Conservation (phyloP, 2,329 filamentous ascomycete species). For the Fusarium sp. region DNA sequence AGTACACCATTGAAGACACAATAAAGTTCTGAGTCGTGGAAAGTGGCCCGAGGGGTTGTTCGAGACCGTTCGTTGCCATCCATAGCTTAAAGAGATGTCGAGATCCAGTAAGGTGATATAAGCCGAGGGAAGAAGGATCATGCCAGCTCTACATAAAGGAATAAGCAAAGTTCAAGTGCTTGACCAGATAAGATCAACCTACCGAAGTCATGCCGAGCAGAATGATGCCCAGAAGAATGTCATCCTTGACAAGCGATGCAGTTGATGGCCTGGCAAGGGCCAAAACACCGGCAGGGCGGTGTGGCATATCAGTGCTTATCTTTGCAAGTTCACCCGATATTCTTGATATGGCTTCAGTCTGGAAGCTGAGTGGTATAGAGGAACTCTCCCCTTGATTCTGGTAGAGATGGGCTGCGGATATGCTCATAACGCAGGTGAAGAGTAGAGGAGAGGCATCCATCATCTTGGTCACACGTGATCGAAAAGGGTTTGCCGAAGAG, state of each 20-base stretch:
- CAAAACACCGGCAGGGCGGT: not conserved
- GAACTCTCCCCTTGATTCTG: not conserved
- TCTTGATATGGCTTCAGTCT: not conserved
- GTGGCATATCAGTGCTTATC: not conserved
- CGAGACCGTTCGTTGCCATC: not conserved
- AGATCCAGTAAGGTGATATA: not conserved
- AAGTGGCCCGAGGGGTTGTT: not conserved
- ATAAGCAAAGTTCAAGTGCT: not conserved
- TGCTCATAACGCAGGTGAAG: not conserved
- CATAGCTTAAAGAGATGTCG: not conserved
- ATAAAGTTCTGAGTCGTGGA: not conserved
- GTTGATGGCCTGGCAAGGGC: not conserved
- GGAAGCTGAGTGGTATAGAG: not conserved
- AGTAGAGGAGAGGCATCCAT: not conserved
- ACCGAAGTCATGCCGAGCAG: not conserved
- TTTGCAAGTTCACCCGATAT: not conserved
- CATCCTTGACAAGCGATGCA: not conserved
- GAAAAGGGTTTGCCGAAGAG: not conserved
- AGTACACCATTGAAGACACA: not conserved
- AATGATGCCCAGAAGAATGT: not conserved
- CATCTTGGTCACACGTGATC: not conserved
- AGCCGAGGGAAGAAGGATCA: not conserved
- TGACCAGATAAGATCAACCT: not conserved
- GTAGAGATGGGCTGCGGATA: not conserved
- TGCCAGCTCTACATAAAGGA: not conserved